Evolutionary conservation across 2,329 filamentous ascomycete genomes (phyloP), one percentile per base, ranked within the genome.

Genomic region (Colletotrichum musicola): DNA sequence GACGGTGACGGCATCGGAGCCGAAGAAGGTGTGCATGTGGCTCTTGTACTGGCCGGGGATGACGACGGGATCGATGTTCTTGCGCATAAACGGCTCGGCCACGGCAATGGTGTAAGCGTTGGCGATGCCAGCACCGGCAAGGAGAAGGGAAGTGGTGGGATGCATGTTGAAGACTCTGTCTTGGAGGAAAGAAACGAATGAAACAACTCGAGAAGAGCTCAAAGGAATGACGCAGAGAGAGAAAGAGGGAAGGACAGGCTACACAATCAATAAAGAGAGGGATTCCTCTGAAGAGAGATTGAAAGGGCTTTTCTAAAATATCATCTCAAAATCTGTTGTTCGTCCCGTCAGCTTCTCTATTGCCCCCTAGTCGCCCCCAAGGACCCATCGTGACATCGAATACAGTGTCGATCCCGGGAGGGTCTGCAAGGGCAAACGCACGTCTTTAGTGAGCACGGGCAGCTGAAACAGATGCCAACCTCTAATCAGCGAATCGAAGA

Each of bases 21-120:
- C 78, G 61, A 79, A 80, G 70, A 78, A 79, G 9, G 76, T 75
- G 69, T 79, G 78, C 68, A 80, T 61, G 57, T 79, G 78, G 20
- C 75, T 75, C 70, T 74, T 74, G 59, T 79, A 75, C 61, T 74
- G 50, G 7, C 77, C 75, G 0, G 77, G 77, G 22, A 74, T 75
- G 6, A 77, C 73, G 25, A 79, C 75, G 0, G 76, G 77, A 42
- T 79, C 75, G 27, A 79, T 75, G 60, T 77, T 79, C 71, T 79
- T 79, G 66, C 73, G 68, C 73, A 78, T 76, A 18, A 78, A 75
- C 35, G 72, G 74, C 13, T 60, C 60, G 25, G 71, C 66, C 27
- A 63, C 62, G 47, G 71, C 68, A 40, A 73, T 68, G n/a, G 74
- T 75, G 68, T 75, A 75, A 9, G 74, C 73, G 14, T 68, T 59